Evolutionary conservation across 768 basidiomycete species (phyloP).

Genomic region (Psilocybe cyanescens): DNA sequence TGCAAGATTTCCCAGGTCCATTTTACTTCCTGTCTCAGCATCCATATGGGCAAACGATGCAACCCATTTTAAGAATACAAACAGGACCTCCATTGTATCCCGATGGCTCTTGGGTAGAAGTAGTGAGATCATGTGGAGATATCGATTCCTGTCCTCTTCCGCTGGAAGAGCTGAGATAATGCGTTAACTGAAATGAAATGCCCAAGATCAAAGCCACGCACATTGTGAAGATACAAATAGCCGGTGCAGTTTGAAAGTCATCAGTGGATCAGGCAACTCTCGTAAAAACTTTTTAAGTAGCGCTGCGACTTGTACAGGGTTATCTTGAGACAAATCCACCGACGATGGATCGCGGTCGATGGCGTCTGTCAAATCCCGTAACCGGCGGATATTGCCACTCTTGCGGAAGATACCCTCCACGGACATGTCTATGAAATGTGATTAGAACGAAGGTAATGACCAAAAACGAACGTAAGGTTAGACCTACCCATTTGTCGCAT

Average conservation of each 20-base stretch:
- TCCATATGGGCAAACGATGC: slow-evolving; percentile 99
- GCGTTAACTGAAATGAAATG: neutral
- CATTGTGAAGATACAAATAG: slow-evolving; percentile 88
- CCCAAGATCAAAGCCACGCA: slow-evolving; percentile 42
- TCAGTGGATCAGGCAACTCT: slow-evolving; percentile 93
- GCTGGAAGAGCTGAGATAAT: slow-evolving; percentile 61
- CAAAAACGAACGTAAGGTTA: slow-evolving; percentile 2
- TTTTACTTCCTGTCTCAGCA: slow-evolving; percentile 96
- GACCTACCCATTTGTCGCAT: slow-evolving; percentile 98
- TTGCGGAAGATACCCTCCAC: slow-evolving; percentile 98
- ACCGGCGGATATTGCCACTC: slow-evolving; percentile 94
- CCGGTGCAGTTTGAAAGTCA: slow-evolving; percentile 93
- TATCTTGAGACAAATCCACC: slow-evolving; percentile 92
- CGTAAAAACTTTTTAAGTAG: slow-evolving; percentile 96
- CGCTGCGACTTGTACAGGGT: slow-evolving; percentile 96
- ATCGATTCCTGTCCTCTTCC: slow-evolving; percentile 78
- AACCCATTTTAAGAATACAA: slow-evolving; percentile 99
- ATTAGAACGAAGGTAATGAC: slow-evolving; percentile 2
- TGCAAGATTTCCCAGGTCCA: slow-evolving; percentile 95
- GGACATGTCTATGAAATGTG: slow-evolving; percentile 80
- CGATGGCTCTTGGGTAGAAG: slow-evolving; percentile 92
- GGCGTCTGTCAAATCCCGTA: slow-evolving; percentile 89
- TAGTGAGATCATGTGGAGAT: slow-evolving; percentile 84
- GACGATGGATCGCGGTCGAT: slow-evolving; percentile 93
- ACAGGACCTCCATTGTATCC: slow-evolving; percentile 97